Evolutionary conservation across 2,329 filamentous ascomycete species (phyloP), one percentile per base, ranked within the genome.

Genomic region (Monosporascus sp.): DNA sequence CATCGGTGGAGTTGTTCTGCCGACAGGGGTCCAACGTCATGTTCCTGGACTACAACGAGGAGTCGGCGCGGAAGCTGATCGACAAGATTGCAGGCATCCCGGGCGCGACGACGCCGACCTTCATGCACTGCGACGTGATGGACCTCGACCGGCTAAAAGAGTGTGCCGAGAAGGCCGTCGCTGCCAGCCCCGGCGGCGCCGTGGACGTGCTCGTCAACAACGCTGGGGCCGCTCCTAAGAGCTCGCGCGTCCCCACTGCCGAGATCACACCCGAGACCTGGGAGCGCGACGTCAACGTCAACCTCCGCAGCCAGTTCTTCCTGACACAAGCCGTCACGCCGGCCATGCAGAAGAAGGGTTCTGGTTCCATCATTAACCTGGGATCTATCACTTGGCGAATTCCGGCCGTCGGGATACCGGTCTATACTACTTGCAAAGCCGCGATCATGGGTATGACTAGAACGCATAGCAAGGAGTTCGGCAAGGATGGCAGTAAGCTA

Each of bases 301-400:
- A 78, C 52, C 64, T 77, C 31, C 65, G 74, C 0, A 76, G 78
- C 41, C 67, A 71, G 52, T 72, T 75, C 65, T 72, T 74, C 60
- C 62, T 75, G 6, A 70, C 71, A 14, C 70, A 74, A 57, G 65
- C 67, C 14, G 58, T 74, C n/a, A 49, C 66, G 1, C 69, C 71
- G 2, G 61, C 57, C 2, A 71, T 75, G 67, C 58, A 63, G 50
- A 52, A 50, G 7, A 51, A 59, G 6, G 63, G 63, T 1, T 49
- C 51, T 14, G 69, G 70, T 9, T 69, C 65, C n/a, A 70, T 75
- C 50, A 60, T 74, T 55, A 75, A 75, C 56, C 61, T 74, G 58
- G 69, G 71, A 17, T 69, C 66, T 20, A 72, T 72, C 53, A 68
- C 67, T 7, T 72, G 70, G 68, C 58, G 64, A 3, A 69, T 72